These are phyloP conservation scores for Cercospora janseana DNA, from an alignment of 2,329 filamentous ascomycete genomes.

Conservation along the genomic window DNA sequence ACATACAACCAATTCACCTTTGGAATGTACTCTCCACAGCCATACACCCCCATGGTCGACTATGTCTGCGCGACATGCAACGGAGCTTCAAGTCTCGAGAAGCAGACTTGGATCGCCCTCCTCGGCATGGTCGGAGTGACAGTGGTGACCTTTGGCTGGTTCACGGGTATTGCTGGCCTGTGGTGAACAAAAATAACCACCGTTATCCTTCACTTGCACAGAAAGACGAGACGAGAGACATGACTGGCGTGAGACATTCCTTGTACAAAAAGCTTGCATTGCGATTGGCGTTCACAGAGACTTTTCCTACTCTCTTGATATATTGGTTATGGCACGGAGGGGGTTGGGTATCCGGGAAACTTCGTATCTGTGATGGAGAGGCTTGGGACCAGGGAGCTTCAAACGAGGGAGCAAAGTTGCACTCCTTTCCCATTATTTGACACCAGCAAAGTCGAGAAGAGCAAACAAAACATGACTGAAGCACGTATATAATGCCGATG, in stretches of 20 bases:
- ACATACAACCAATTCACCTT: constrained; percentile 55
- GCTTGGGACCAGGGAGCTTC: too few species aligned
- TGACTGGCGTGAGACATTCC: constrained; percentile 1
- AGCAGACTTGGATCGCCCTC: constrained; percentile 56
- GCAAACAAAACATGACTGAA: too few species aligned
- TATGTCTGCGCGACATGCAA: constrained; percentile 57
- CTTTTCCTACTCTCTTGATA: too few species aligned
- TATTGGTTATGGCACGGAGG: too few species aligned
- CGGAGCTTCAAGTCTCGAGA: constrained; percentile 53
- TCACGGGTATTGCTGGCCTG: constrained; percentile 47
- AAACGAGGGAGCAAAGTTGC: too few species aligned
- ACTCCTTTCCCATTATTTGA: too few species aligned
- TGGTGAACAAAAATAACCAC: constrained; percentile 27
- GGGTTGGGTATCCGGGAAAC: too few species aligned
- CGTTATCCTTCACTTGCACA: not conserved
- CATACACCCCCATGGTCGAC: constrained; percentile 49
- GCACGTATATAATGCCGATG: too few species aligned
- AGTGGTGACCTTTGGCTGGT: constrained; percentile 57
- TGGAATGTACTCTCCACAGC: constrained; percentile 60
- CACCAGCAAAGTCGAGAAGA: too few species aligned
- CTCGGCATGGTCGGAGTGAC: constrained; percentile 57
- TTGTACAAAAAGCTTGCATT: constrained; percentile 7
- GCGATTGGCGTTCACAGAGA: constrained; percentile 3
- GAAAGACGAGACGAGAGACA: constrained; percentile 4
- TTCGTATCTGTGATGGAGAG: too few species aligned